Conservation (phyloP, 768 basidiomycete species). For the Pisolithus albus region DNA sequence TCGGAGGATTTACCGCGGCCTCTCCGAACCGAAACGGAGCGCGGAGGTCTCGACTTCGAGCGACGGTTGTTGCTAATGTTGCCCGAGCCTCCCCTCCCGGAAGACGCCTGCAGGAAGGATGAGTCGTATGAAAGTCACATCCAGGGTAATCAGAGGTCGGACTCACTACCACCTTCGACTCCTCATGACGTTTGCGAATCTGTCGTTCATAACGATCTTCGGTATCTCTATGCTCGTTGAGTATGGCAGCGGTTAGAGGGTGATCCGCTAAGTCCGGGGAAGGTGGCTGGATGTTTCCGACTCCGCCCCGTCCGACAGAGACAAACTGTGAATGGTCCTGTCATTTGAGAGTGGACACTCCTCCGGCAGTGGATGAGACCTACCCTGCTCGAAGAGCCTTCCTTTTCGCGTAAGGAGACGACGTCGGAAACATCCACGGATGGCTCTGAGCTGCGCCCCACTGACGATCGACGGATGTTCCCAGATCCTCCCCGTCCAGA, state of each 20-base stretch:
- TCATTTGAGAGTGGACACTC: background rate
- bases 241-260: slow-evolving; percentile 20
- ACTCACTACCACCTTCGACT: slow-evolving; percentile 15
- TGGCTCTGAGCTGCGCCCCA: background rate
- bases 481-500: slow-evolving; percentile 21
- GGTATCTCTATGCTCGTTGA: slow-evolving; percentile 11
- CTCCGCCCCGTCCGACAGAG: slow-evolving; percentile 21
- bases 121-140: background rate
- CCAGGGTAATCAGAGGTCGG: background rate
- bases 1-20: slow-evolving; percentile 3
- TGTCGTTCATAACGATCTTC: slow-evolving; percentile 13
- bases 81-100: slow-evolving; percentile 21
- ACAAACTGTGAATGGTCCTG: slow-evolving; percentile 3
- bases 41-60: background rate
- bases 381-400: background rate
- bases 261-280: slow-evolving; percentile 6
- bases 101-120: slow-evolving; percentile 13
- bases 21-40: slow-evolving; percentile 3
- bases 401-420: background rate
- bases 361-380: background rate
- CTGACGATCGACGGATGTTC: slow-evolving; percentile 8
- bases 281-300: slow-evolving; percentile 17
- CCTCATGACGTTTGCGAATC: slow-evolving; percentile 10
- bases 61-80: slow-evolving; percentile 17
- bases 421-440: background rate